Evolutionary conservation across 2,329 filamentous ascomycete genomes (phyloP), one percentile per base, ranked within the genome.

Genomic region (Scytalidium lignicola): DNA sequence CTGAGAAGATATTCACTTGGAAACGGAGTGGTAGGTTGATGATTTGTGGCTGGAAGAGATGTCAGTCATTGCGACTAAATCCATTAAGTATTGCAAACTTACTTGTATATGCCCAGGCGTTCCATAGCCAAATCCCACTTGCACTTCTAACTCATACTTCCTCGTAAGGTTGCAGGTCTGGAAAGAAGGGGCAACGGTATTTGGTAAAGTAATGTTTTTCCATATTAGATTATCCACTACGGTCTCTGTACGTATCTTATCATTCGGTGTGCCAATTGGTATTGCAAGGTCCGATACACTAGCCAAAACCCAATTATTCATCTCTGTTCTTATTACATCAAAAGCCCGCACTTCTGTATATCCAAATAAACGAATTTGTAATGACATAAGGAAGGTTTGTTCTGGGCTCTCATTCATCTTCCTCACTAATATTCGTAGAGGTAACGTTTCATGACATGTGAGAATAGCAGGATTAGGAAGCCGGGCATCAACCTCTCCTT

Each of bases 381-480:
- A 70, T 28, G 85, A 86, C 29, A 86, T 82, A 12, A 99, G 71
- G 58, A 85, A 89, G 1, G 96, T 75, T 21, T 81, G 78, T 49
- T 90, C 88, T 1, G 74, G 73, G 44, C 81, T 82, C 17, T 85
- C 75, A 48, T 79, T 85, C 19, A 90, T 71, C 64, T 90, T 95
- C 60, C 85, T 90, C 37, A 90, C 76, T 13, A 96, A 72, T 8
- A 99, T 71, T 1, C 90, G 80, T 2, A 97, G 73, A 0, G 92
- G 92, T 7, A 97, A 61, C 4, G 90, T 83, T 56, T 91, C 80
- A 65, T 95, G 95, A 70, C 91, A 95, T 0, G 91, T 96, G 44
- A 97, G 71, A 41, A 96, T 87, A 3, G 89, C 78, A 3, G 93
- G 93, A 62, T 90, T 88, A 0, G 93, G 93, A 26, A 99, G 71